Conservation (phyloP, 139 green algal genomes). For the Edaphochlamys debaryana region DNA sequence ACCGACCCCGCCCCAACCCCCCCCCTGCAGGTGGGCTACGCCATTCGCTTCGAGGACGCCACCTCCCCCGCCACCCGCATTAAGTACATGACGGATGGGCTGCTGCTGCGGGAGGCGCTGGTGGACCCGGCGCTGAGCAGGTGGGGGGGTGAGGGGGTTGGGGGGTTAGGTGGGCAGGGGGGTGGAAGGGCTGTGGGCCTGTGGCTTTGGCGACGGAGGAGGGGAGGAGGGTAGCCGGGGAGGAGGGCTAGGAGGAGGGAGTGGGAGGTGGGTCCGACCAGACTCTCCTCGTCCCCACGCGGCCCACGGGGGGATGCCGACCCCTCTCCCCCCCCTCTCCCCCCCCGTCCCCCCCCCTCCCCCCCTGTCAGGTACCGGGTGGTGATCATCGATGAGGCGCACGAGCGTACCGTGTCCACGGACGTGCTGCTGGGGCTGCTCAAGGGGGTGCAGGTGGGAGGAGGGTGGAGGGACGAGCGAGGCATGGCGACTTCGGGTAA, state of each 20-base stretch:
- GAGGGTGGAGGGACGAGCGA: neutral
- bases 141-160: neutral
- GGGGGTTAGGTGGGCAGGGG: neutral
- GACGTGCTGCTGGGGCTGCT: constrained; percentile 95
- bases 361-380: constrained; percentile 56
- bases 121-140: constrained; percentile 78
- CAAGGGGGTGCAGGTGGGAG: constrained; percentile 72
- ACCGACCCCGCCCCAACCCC: neutral
- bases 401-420: constrained; percentile 94
- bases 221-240: neutral
- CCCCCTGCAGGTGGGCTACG: constrained; percentile 86
- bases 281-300: too few relatives aligned
- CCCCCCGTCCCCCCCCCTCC: neutral
- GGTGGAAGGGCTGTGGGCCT: neutral
- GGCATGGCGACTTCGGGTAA: too few relatives aligned
- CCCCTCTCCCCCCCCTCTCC: neutral
- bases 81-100: constrained; percentile 95
- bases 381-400: constrained; percentile 96
- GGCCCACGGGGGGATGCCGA: too few relatives aligned
- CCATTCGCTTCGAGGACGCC: constrained; percentile 87
- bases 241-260: neutral
- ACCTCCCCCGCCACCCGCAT: constrained; percentile 65
- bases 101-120: constrained; percentile 95
- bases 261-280: neutral
- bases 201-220: too few relatives aligned